Percentiles rank a stretch among this genome's conserved stretches.
These are phyloP conservation scores for Scytalidium lignicola DNA, from an alignment of 2,329 filamentous ascomycete species.

Conservation along the genomic window DNA sequence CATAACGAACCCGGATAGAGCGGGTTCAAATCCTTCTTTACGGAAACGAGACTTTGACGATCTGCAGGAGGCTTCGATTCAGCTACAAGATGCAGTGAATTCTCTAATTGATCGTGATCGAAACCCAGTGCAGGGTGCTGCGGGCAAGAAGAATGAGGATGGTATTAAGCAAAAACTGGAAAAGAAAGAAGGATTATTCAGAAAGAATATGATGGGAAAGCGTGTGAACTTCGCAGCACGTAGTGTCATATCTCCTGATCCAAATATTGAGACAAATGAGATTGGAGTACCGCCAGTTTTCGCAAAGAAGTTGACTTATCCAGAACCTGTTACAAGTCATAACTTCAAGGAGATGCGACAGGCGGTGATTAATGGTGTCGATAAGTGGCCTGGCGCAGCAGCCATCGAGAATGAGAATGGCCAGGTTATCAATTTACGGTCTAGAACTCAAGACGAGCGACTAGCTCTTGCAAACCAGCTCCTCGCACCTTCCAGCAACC, in stretches of 20 bases:
- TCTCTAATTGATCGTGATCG: conserved; percentile 86
- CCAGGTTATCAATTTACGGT: conserved; percentile 79
- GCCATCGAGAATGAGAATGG: conserved; percentile 96
- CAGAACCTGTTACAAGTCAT: conserved; percentile 93
- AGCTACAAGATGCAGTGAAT: conserved; percentile 86
- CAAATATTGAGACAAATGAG: conserved; percentile 98
- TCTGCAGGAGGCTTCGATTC: conserved; percentile 75
- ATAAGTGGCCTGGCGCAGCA: conserved; percentile 89
- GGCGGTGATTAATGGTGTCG: conserved; percentile 89
- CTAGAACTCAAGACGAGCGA: conserved; percentile 84
- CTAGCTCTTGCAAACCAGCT: conserved; percentile 88
- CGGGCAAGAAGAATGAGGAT: conserved; percentile 75
- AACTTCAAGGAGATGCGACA: conserved; percentile 96
- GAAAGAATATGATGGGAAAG: conserved; percentile 99
- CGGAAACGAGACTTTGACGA: conserved; percentile 63
- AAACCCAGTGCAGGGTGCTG: conserved; percentile 74
- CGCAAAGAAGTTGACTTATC: conserved; percentile 91
- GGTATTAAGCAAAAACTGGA: conserved; percentile 97
- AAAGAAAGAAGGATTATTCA: conserved; percentile 97
- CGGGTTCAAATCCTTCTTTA: conserved; percentile 13
- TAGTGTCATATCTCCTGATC: conserved; percentile 96
- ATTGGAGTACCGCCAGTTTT: conserved; percentile 99
- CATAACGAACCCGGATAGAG: conserved; percentile 35
- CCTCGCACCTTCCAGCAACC: conserved; percentile 74
- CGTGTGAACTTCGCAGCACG: conserved; percentile 97